phyloP scores from a whole-genome alignment of 2,329 filamentous ascomycete genomes.

The Ceratocystiopsis minuta region DNA sequence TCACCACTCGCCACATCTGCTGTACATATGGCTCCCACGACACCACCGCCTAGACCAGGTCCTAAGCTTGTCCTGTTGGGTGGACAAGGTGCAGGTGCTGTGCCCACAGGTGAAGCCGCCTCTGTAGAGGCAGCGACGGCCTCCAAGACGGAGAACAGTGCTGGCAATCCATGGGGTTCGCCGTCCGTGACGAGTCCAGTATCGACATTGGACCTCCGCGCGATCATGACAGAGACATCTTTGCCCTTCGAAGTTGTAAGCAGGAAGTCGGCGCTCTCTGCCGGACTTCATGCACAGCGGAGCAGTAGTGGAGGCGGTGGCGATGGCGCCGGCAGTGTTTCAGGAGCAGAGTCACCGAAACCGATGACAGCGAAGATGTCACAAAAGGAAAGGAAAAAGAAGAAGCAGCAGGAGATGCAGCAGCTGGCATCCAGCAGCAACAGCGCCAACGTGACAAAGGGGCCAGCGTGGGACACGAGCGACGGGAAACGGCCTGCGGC shows the following conservation, averaged over 20 bases:
- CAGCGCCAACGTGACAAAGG: conserved; percentile 33
- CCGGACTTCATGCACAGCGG: conserved; percentile 33
- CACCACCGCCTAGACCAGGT: background rate
- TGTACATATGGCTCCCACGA: too few relatives aligned
- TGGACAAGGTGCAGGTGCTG: background rate
- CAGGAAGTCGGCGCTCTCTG: conserved; percentile 32
- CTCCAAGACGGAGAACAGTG: background rate
- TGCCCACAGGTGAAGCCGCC: background rate
- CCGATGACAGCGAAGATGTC: conserved; percentile 42
- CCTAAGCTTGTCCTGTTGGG: background rate
- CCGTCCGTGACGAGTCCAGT: conserved; percentile 31
- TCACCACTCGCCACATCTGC: background rate
- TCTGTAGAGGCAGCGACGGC: background rate
- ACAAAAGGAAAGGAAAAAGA: conserved; percentile 80
- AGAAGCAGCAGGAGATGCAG: conserved; percentile 47
- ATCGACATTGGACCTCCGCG: conserved; percentile 52
- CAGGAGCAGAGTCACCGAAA: too few relatives aligned
- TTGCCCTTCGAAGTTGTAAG: background rate
- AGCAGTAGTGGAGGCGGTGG: conserved; percentile 13
- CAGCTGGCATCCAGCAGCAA: conserved; percentile 29
- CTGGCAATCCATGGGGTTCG: conserved; percentile 29
- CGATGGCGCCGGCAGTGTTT: conserved; percentile 16
- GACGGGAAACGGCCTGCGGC: background rate
- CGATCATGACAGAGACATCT: conserved; percentile 48
- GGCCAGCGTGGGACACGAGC: conserved; percentile 14